Evolutionary conservation across 2,329 filamentous ascomycete species (phyloP).

Genomic region (Didymella segeticola): DNA sequence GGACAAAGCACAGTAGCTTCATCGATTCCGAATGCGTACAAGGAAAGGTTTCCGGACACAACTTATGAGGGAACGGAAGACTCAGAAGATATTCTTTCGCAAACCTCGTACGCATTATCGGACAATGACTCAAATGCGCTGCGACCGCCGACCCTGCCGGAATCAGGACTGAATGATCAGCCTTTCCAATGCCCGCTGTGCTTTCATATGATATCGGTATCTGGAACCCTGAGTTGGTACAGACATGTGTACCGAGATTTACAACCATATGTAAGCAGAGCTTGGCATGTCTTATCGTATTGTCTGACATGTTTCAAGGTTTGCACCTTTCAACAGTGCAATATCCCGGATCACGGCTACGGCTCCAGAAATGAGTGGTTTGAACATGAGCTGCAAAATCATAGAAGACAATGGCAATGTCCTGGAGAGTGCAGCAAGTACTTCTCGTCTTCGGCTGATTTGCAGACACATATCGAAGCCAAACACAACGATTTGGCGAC

Average conservation of each 20-base stretch:
- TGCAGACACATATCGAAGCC: slow-evolving; percentile 4
- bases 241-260: neutral
- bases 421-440: neutral
- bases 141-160: neutral
- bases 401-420: too few species aligned
- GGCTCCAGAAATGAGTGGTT: too few species aligned
- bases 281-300: neutral
- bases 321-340: neutral
- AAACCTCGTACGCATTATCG: slow-evolving; percentile 33
- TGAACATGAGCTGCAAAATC: too few species aligned
- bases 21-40: too few species aligned
- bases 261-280: neutral
- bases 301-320: neutral
- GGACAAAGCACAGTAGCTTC: too few species aligned
- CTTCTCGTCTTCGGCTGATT: neutral
- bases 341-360: too few species aligned
- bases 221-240: neutral
- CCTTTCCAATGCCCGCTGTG: neutral
- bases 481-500: slow-evolving; percentile 9
- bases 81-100: slow-evolving; percentile 17
- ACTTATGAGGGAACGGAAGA: too few species aligned
- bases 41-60: too few species aligned
- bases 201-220: neutral
- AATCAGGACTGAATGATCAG: neutral
- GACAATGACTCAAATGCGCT: neutral